Evolutionary conservation across 805 yeast genomes (phyloP), one percentile per base, ranked within the genome.

Genomic region (Suhomyces pyralidae): DNA sequence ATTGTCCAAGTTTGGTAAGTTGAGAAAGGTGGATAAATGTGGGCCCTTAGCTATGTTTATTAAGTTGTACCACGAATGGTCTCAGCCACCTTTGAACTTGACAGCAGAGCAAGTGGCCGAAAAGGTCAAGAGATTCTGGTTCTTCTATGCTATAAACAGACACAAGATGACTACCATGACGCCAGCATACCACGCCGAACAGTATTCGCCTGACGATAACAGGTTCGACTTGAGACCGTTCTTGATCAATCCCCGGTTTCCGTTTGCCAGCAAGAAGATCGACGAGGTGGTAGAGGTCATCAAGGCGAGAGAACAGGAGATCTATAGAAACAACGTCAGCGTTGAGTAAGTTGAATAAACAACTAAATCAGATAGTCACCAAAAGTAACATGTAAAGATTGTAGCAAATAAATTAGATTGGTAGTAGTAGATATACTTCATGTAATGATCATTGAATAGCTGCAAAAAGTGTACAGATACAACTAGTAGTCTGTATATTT

Each of bases 131-230:
- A 78, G 84, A 51, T 94, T 94, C 71, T 94, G 89, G 80, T 92
- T 88, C 76, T 94, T 82, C 66, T 96, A 94, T 70, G 97, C 97
- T 4, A 82, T 94, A 52, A 94, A 94, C 69, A 84, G 99, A 63
- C 99, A 94, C 70, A 94, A 94, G 71, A 94, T 90, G 84, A 94
- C 99, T 1, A 92, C 93, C n/a, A 79, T 92, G 67, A 94, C 99
- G 0, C 99, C 99, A 12, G 82, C 96, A 36, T 94, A 94, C 65
- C 99, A 94, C 63, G 99, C 99, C 0, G 99, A 94, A 68, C 96
- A 90, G 63, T 94, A 94, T 66, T 92, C 98, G 2, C 97, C 99
- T 1, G 99, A 94, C 69, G 99, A 94, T 69, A 94, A 94, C 67
- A 80, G 99, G 62, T 94, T 88, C 69, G 99, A 94, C 67, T 76